Base-by-base conservation (phyloP, 2,329 filamentous ascomycete genomes). In the Claviceps cyperi region DNA sequence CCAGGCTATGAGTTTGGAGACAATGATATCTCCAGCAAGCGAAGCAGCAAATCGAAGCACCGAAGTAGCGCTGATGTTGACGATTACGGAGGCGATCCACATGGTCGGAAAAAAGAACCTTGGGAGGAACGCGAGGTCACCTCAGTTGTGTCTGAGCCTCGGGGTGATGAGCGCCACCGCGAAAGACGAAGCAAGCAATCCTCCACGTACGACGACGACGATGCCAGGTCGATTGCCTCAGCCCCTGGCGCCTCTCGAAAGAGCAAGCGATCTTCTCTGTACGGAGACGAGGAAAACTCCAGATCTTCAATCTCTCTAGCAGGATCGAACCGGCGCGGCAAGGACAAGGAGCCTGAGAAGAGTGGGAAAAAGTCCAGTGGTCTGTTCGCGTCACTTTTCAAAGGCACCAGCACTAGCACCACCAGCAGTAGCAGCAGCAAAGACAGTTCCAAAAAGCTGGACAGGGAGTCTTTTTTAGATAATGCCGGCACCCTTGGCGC, bases 401-500 rank as follows among this genome's bases (percentile, higher is more conserved):
- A 70, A 11, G 66, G 67, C 46, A 67, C 69, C 46, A 64, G 66
- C 47, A 32, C 28, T 32, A 45, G 24, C 43, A 66, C 69, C 46
- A 64, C 64, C 49, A 61, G 69, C 46, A 63, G 66, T 47, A 21
- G 28, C 43, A 66, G 69, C 46, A 64, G 65, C 48, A 62, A 62
- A 54, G 51, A 53, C n/a, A 43, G 48, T 11, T 48, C 48, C 45
- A 53, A 46, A 47, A 53, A 47, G 48, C 36, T 51, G 43, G 49
- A 53, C 19, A 67, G 69, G 64, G 65, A 74, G 68, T 78, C 78
- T 82, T 82, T 83, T 81, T 81, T 82, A 82, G 80, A 67, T 82
- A 78, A 76, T 73, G 76, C 80, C 78, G 78, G 70, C 75, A 82
- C 74, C 74, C 71, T 76, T 78, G 78, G 78, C 78, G 76, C 75